phyloP scores from a whole-genome alignment of 2,329 filamentous ascomycete genomes.

The Juglanconis oblonga region DNA sequence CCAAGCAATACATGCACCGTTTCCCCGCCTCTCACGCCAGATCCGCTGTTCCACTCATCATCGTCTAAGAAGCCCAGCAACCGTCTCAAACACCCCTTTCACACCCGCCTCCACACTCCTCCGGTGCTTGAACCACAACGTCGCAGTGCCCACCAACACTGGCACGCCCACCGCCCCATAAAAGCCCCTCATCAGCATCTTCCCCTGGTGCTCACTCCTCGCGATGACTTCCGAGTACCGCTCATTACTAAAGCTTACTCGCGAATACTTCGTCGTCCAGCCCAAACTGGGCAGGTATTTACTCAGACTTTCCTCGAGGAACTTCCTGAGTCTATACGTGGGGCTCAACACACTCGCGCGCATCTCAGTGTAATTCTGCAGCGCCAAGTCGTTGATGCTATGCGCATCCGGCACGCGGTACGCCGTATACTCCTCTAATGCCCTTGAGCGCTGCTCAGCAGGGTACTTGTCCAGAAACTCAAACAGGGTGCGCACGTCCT shows the following conservation, averaged over 20 bases:
- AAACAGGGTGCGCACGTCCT: constrained; percentile 89
- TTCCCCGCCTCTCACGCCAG: not conserved
- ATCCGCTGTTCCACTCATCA: not conserved
- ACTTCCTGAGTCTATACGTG: constrained; percentile 77
- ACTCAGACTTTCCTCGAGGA: constrained; percentile 78
- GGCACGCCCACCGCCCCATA: constrained; percentile 29
- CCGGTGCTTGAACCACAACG: constrained; percentile 15
- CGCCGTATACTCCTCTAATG: constrained; percentile 72
- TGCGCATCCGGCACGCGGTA: constrained; percentile 75
- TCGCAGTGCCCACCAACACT: constrained; percentile 16
- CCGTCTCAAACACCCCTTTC: not conserved
- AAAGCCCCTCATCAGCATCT: constrained; percentile 50
- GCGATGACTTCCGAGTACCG: constrained; percentile 79
- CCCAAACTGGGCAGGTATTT: constrained; percentile 73
- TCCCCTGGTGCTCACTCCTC: constrained; percentile 67
- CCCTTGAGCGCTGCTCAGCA: constrained; percentile 54
- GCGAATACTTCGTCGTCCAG: constrained; percentile 88
- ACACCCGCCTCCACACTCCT: constrained; percentile 2
- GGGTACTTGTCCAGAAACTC: constrained; percentile 70
- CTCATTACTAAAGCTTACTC: constrained; percentile 92
- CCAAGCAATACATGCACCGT: not conserved
- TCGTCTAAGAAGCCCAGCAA: not conserved
- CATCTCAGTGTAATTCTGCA: constrained; percentile 95
- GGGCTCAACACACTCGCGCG: constrained; percentile 76
- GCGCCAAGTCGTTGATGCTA: constrained; percentile 87